Conservation (phyloP, 2,329 filamentous ascomycete genomes). For the Exserohilum turcica region DNA sequence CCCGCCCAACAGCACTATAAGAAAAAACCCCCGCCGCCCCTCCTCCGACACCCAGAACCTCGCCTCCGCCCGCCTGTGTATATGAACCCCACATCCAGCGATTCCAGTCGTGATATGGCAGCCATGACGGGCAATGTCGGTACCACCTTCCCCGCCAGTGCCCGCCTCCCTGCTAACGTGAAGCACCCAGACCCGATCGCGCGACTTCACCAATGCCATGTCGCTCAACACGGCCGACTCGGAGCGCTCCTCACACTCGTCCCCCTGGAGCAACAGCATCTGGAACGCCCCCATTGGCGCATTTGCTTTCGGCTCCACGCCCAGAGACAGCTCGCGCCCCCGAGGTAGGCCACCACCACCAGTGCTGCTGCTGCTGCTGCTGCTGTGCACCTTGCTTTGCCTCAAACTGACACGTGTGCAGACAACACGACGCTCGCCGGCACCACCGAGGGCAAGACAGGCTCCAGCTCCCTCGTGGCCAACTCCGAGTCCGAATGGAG, state of each 20-base stretch:
- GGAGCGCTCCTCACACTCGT: slow-evolving; percentile 35
- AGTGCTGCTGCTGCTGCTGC: no score
- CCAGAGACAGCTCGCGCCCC: slow-evolving; percentile 40
- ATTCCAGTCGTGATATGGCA: slow-evolving; percentile 33
- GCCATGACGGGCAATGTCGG: slow-evolving; percentile 42
- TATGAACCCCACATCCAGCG: slow-evolving; percentile 25
- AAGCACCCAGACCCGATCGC: slow-evolving; percentile 33
- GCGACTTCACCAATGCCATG: slow-evolving; percentile 37
- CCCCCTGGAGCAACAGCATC: slow-evolving; percentile 44
- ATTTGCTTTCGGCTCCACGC: slow-evolving; percentile 34
- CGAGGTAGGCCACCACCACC: slow-evolving; percentile 31
- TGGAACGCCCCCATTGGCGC: slow-evolving; percentile 38
- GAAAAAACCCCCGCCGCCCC: slow-evolving; percentile 7
- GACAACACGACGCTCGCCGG: slow-evolving; percentile 38
- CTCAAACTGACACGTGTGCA: slow-evolving; percentile 26
- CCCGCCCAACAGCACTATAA: slow-evolving; percentile 6
- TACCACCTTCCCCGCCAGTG: slow-evolving; percentile 8
- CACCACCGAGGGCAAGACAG: slow-evolving; percentile 62
- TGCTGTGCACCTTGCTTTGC: background rate
- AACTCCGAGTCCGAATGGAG: slow-evolving; percentile 73
- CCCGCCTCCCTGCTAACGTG: slow-evolving; percentile 6
- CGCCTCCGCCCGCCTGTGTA: slow-evolving; percentile 8
- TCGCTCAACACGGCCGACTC: slow-evolving; percentile 37
- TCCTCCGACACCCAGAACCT: slow-evolving; percentile 7
- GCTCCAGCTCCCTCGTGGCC: slow-evolving; percentile 70